Evolutionary conservation across 352 stramenopile genomes (phyloP), one percentile per base, ranked within the genome.

Genomic region (Blastocystis sp.): DNA sequence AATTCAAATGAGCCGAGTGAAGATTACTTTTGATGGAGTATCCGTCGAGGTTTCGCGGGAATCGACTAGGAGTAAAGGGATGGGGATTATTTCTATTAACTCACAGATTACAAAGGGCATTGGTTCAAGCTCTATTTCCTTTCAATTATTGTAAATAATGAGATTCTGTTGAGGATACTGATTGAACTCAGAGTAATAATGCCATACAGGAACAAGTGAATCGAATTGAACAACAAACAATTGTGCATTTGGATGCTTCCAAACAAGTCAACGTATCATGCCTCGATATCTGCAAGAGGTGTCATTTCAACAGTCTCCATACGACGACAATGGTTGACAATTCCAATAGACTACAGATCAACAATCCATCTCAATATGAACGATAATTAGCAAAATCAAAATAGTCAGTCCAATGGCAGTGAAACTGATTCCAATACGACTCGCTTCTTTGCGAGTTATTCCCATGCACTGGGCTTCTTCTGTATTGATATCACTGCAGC

Each of bases 1-100:
- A 39, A 83, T 83, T 83, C 51, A 66, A 83, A 83, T 37, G 27
- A 83, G 54, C 24, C 51, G 71, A 83, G 71, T 66, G 71, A 83
- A 46, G 71, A 49, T 16, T 27, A 32, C 54, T 65, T 46, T 12
- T 21, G 16, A 52, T 83, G 71, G 43, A 43, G 46, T 83, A 42
- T 65, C 51, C 51, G 29, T 65, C 12, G 11, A 27, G 51, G 51
- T 67, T 51, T 67, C 71, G 71, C 71, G 71, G 71, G 51, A 83
- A 65, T 49, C 71, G 71, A 21, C 21, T 74, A 9, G 11, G 35
- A n/a, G 19, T 61, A 43, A n/a, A 32, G 5, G 0, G 42, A 3
- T 9, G 24, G 24, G 63, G 63, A 14, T 6, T 32, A 43, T 54
- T 61, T 14, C 12, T 32, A n/a, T 7, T 32, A 61, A 61, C 54